phyloP scores from a whole-genome alignment of 352 stramenopile genomes.

The Phytophthora citrophthora region DNA sequence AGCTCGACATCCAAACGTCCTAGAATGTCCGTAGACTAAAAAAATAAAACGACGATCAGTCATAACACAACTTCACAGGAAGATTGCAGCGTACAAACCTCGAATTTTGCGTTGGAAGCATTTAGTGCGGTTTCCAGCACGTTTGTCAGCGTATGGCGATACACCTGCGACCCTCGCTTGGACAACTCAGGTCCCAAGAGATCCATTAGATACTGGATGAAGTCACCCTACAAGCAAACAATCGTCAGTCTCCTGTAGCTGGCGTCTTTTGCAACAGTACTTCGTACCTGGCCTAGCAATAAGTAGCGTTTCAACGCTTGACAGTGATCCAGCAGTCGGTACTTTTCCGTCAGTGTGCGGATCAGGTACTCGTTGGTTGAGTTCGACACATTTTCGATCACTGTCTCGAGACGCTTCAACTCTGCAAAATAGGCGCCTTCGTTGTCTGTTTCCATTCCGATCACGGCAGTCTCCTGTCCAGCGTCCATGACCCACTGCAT shows the following conservation, averaged over 20 bases:
- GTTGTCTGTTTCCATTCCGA: slow-evolving; percentile 61
- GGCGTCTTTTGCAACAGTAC: background rate
- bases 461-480: slow-evolving; percentile 43
- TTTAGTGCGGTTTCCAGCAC: slow-evolving; percentile 95
- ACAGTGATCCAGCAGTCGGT: slow-evolving; percentile 95
- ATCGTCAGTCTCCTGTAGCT: background rate
- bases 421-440: slow-evolving; percentile 74
- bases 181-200: slow-evolving; percentile 90
- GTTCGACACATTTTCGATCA: slow-evolving; percentile 82
- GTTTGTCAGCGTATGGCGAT: slow-evolving; percentile 94
- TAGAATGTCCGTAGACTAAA: slow-evolving; percentile 90
- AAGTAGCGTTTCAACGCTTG: slow-evolving; percentile 97
- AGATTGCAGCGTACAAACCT: slow-evolving; percentile 59
- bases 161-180: slow-evolving; percentile 92
- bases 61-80: background rate
- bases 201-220: slow-evolving; percentile 97
- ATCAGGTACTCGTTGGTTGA: slow-evolving; percentile 93
- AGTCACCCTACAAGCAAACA: slow-evolving; percentile 85
- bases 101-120: slow-evolving; percentile 95
- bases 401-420: slow-evolving; percentile 67
- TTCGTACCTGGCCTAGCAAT: slow-evolving; percentile 93
- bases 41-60: slow-evolving; percentile 2
- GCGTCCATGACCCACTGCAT: slow-evolving; percentile 80
- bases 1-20: slow-evolving; percentile 93
- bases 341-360: slow-evolving; percentile 92